Evolutionary conservation across 2,329 filamentous ascomycete species (phyloP).

Genomic region (Alternaria triticina): DNA sequence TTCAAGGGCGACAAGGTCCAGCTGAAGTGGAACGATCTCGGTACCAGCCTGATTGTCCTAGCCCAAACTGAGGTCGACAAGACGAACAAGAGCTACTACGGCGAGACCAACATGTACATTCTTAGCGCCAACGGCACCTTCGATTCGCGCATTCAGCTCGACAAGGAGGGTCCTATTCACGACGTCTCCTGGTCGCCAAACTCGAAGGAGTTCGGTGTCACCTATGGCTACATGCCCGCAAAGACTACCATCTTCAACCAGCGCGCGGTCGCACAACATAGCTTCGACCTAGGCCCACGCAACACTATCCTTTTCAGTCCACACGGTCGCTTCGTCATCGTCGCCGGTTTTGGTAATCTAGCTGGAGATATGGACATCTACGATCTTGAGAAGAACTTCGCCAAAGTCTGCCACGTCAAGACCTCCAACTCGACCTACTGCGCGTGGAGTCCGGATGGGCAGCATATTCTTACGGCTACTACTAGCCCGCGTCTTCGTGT

Average conservation of each 20-base stretch:
- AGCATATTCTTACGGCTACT: slow-evolving; percentile 95
- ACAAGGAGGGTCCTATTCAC: slow-evolving; percentile 97
- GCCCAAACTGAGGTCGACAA: slow-evolving; percentile 98
- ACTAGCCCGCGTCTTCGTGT: slow-evolving; percentile 94
- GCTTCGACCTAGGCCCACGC: slow-evolving; percentile 83
- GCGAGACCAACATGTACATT: slow-evolving; percentile 95
- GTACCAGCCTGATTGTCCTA: slow-evolving; percentile 89
- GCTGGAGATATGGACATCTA: slow-evolving; percentile 98
- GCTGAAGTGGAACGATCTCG: slow-evolving; percentile 94
- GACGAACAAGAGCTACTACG: slow-evolving; percentile 98
- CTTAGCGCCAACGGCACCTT: slow-evolving; percentile 90
- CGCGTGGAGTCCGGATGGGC: slow-evolving; percentile 96
- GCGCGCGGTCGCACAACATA: slow-evolving; percentile 80
- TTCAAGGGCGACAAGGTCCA: slow-evolving; percentile 99
- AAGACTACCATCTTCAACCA: slow-evolving; percentile 98
- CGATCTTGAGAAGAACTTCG: slow-evolving; percentile 91
- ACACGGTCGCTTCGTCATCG: slow-evolving; percentile 87
- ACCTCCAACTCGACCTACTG: slow-evolving; percentile 95
- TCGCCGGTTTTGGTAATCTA: slow-evolving; percentile 96
- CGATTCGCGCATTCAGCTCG: slow-evolving; percentile 87
- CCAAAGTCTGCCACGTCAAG: slow-evolving; percentile 91
- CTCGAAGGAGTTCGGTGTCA: slow-evolving; percentile 95
- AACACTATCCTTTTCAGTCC: slow-evolving; percentile 97
- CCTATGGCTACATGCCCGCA: slow-evolving; percentile 98
- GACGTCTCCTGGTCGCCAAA: slow-evolving; percentile 99